These are phyloP conservation scores for Ogataea thermomethanolica DNA, from an alignment of 805 yeast species.

Conservation along the genomic window DNA sequence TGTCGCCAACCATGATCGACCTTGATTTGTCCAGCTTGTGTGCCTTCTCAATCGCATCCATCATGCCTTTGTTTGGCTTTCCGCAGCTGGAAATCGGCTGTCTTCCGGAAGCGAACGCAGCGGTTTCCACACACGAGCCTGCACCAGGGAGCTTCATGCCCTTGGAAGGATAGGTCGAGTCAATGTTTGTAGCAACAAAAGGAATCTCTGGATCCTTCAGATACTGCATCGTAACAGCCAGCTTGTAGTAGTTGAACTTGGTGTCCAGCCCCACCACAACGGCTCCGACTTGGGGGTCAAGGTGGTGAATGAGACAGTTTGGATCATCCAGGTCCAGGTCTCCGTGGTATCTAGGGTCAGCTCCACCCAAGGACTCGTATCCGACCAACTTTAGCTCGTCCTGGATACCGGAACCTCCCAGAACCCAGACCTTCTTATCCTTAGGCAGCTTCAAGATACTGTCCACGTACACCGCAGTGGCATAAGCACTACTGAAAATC, in stretches of 20 bases:
- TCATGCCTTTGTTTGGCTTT: conserved; percentile 85
- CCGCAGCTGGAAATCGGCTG: conserved; percentile 82
- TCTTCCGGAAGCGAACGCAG: conserved; percentile 73
- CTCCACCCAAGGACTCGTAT: conserved; percentile 75
- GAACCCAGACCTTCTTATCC: conserved; percentile 77
- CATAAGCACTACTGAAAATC: conserved; percentile 88
- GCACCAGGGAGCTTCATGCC: conserved; percentile 92
- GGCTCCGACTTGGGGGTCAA: conserved; percentile 76
- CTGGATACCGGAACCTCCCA: conserved; percentile 86
- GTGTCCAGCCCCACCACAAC: conserved; percentile 87
- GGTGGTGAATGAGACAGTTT: conserved; percentile 49
- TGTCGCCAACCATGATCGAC: conserved; percentile 92
- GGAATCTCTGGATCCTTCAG: conserved; percentile 59
- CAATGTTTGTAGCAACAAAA: conserved; percentile 91
- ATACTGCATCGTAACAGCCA: conserved; percentile 80
- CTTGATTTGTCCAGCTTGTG: conserved; percentile 51
- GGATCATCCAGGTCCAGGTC: conserved; percentile 56
- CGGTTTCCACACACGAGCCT: conserved; percentile 81
- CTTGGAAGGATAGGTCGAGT: conserved; percentile 89
- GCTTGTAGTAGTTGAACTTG: conserved; percentile 73
- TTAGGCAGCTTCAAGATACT: conserved; percentile 72
- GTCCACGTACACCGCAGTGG: conserved; percentile 81
- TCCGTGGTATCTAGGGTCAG: conserved; percentile 57
- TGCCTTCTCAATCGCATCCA: conserved; percentile 79
- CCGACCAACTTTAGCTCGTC: conserved; percentile 77